A percentile compares a stretch with the other conserved stretches of the same genome.
These are phyloP conservation scores for Verticillium zaregamsianum DNA, from an alignment of 2,329 filamentous ascomycete genomes.

Conservation along the genomic window DNA sequence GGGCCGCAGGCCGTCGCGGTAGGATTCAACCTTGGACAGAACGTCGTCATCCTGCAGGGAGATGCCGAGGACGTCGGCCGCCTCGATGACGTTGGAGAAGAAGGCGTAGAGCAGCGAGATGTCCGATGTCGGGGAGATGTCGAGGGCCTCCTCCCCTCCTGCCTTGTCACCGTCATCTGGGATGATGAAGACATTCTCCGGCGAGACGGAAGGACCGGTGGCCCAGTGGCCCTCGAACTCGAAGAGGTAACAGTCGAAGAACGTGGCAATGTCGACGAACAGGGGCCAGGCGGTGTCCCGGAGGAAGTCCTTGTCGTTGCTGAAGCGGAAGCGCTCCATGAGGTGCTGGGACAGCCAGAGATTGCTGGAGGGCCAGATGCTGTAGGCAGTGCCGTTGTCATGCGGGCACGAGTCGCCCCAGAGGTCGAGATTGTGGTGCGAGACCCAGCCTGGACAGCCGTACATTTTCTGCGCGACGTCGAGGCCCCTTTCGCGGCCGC, in stretches of 20 bases:
- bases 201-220: constrained; percentile 17
- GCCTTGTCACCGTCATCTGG: constrained; percentile 6
- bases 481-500: constrained; percentile 23
- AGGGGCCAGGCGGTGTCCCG: constrained; percentile 20
- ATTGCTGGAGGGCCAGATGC: constrained; percentile 32
- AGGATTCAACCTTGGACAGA: neutral
- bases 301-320: constrained; percentile 19
- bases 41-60: neutral
- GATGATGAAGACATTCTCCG: constrained; percentile 17
- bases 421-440: constrained; percentile 34
- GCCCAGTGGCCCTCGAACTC: constrained; percentile 21
- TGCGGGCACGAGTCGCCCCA: constrained; percentile 33
- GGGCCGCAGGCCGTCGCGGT: neutral
- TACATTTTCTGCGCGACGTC: constrained; percentile 31
- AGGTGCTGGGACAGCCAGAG: constrained; percentile 34
- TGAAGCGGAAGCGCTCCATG: constrained; percentile 33
- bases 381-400: constrained; percentile 20
- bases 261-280: constrained; percentile 27
- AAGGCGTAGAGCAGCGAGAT: constrained; percentile 4
- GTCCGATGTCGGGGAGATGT: neutral
- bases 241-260: constrained; percentile 33
- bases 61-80: constrained; percentile 3
- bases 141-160: constrained; percentile 11
- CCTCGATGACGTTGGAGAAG: constrained; percentile 5
- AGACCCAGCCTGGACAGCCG: constrained; percentile 29